Evolutionary conservation across 768 basidiomycete genomes (phyloP), one percentile per base, ranked within the genome.

Genomic region (Naganishia kalamii): DNA sequence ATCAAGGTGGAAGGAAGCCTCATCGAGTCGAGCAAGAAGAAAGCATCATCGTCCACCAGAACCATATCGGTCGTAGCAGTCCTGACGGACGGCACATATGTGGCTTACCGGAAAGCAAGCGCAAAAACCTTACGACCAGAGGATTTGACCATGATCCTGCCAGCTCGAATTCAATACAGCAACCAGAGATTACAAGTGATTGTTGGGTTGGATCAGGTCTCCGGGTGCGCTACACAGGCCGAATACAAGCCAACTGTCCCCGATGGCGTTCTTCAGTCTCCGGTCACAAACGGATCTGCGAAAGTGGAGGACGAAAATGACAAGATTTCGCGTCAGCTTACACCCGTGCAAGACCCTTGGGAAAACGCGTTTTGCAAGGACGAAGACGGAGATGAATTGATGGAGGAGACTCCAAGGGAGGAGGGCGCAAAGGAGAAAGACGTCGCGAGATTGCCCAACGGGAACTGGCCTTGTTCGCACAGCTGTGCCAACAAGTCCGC

Each of bases 51-150:
- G 30, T 21, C 33, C 32, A 12, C 75, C 75, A 49, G 86, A 67
- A 86, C 85, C 82, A 89, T 90, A 0, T 81, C 83, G 30, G 80
- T 92, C n/a, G 77, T 91, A 46, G 86, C 87, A 4, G 50, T 88
- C 41, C 89, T 87, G 0, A 90, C 89, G 0, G 90, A 91, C 73
- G 77, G 85, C 70, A 82, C 83, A 25, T 85, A 87, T 59, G 76
- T 94, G 63, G 89, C 91, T 72, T 92, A 88, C 73, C 85, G 90
- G 69, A 19, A 48, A 37, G 8, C 48, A 71, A 92, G 90, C 12
- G 90, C 88, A 1, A 88, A 86, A 69, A 82, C 81, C 4, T 81
- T 92, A 60, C 82, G 43, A 12, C 33, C 78, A 65, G 82, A 83
- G 19, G 73, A 78, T 2, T 88, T 85, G 71, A 81, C 81, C 0